phyloP scores from a whole-genome alignment of 768 basidiomycete species.

The Tubosaeta sp. region DNA sequence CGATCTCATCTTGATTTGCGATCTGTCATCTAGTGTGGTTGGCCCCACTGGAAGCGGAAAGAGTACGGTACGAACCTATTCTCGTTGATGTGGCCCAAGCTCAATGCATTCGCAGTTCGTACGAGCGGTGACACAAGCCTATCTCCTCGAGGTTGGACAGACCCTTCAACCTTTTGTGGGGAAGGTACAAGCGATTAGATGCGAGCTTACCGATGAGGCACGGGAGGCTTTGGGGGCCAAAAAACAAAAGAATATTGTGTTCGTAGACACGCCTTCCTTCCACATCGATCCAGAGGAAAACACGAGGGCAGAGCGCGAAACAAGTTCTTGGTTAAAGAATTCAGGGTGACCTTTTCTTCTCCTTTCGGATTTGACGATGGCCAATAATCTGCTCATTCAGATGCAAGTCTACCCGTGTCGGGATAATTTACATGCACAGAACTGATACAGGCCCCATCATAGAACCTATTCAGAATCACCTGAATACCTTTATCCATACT shows the following conservation, averaged over 20 bases:
- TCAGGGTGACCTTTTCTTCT: too few species aligned
- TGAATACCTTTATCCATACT: too few species aligned
- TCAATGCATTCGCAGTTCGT: conserved; percentile 7
- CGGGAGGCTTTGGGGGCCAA: background rate
- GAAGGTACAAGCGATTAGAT: conserved; percentile 10
- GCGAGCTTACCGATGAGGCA: background rate
- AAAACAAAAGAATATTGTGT: background rate
- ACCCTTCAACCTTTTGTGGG: background rate
- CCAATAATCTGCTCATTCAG: too few species aligned
- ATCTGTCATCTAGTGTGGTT: conserved; percentile 14
- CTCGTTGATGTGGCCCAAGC: background rate
- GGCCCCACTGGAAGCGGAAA: conserved; percentile 21
- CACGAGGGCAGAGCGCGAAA: background rate
- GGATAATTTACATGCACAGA: conserved; percentile 17
- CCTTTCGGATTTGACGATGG: too few species aligned
- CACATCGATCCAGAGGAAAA: background rate
- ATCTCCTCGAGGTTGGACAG: background rate
- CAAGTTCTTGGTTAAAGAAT: too few species aligned
- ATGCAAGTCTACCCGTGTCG: too few species aligned
- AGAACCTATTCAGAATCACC: too few species aligned
- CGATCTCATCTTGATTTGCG: background rate
- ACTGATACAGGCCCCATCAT: too few species aligned
- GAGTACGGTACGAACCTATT: conserved; percentile 9
- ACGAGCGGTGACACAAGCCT: background rate
- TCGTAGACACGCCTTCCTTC: background rate